Evolutionary conservation across 139 green algal species (phyloP), one percentile per base, ranked within the genome.

Genomic region (Coccomyxa sp.): DNA sequence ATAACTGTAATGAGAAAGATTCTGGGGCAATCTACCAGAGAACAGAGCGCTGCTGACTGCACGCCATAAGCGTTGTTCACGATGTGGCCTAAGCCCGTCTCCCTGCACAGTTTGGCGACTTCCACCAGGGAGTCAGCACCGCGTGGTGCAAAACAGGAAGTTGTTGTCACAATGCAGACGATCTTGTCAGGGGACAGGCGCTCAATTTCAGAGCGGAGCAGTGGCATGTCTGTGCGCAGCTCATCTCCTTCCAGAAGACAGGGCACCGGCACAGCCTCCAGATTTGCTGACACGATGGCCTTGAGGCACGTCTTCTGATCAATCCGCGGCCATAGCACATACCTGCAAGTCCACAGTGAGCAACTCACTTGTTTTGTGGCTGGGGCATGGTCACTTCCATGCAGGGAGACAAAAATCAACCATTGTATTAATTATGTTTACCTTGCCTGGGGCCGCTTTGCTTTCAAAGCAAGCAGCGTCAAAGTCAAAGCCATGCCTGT

Each of bases 231-330:
- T 13, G 96, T 99, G 11, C 86, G 68, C 85, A 99, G 91, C 88
- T 97, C 57, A 66, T 97, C 92, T 0, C 91, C 92, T 15, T 82
- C 51, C 32, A 82, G 31, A 31, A 77, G 23, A 77, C 94, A 88
- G 59, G 90, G 68, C 18, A 97, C 60, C n/a, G 96, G 92, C 76
- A 97, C 84, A 18, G 91, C 81, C 67, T 92, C 83, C n/a, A 94
- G 86, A 11, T 95, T 94, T 0, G 93, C 93, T 13, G 92, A 89
- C 0, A 90, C 84, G 28, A 99, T 92, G 32, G 86, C 85, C 84
- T 99, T 99, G 45, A 99, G 83, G 88, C 97, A 99, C 0, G 95
- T 99, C 88, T 99, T 99, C 92, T 99, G 97, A 87, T 99, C 97
- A 21, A 99, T 93, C 18, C 97, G 89, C 14, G 91, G 90, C 97